phyloP scores from a whole-genome alignment of 1,139 yeast species.

The Yamadazyma triangularis region DNA sequence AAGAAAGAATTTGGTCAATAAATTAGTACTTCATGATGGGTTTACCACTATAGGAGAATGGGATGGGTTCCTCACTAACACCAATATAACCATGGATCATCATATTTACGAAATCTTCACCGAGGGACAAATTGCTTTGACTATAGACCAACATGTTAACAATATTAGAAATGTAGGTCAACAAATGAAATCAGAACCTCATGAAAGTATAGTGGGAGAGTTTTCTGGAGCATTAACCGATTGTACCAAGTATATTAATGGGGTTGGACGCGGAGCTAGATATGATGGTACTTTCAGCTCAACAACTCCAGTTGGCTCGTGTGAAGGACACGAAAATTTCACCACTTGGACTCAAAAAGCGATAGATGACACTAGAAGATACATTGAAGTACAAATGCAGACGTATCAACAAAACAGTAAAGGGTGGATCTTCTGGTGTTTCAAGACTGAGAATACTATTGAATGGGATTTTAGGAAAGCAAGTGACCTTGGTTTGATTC shows the following conservation, averaged over 20 bases:
- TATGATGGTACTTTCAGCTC: conserved; percentile 17
- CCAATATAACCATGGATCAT: conserved; percentile 16
- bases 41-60: conserved; percentile 18
- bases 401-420: conserved; percentile 11
- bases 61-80: conserved; percentile 13
- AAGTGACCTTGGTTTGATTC: conserved; percentile 4
- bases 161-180: conserved; percentile 13
- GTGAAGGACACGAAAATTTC: conserved; percentile 15
- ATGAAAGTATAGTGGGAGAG: conserved; percentile 21
- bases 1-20: conserved; percentile 8
- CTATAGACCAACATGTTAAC: conserved; percentile 13
- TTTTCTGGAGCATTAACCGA: conserved; percentile 25
- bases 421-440: conserved; percentile 26
- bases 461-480: conserved; percentile 19
- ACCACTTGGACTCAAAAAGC: conserved; percentile 12
- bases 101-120: conserved; percentile 22
- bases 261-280: conserved; percentile 21
- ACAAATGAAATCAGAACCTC: conserved; percentile 13
- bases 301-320: conserved; percentile 13
- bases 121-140: conserved; percentile 13
- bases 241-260: conserved; percentile 23
- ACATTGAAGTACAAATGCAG: conserved; percentile 17
- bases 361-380: conserved; percentile 14
- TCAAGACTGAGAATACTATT: conserved; percentile 19
- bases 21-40: conserved; percentile 20